Percentiles rank a stretch among this genome's conserved stretches.
Evolutionary conservation across 2,329 filamentous ascomycete genomes (phyloP).

Genomic region (Pleoardoris graminearum): DNA sequence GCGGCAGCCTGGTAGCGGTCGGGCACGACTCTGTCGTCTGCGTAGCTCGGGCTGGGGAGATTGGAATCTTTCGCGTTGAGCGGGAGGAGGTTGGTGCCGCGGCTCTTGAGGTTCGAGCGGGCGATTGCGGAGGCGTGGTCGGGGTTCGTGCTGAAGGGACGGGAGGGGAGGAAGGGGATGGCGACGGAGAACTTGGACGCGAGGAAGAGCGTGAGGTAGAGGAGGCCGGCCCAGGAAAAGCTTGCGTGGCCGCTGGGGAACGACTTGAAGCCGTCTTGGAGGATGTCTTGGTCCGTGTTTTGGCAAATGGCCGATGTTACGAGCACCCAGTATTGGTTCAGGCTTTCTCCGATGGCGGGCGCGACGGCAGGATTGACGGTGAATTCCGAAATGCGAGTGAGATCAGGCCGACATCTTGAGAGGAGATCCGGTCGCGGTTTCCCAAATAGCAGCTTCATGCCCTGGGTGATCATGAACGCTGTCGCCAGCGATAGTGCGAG

Average conservation of each 20-base stretch:
- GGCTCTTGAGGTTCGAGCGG: conserved; percentile 35
- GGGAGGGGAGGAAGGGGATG: conserved; percentile 67
- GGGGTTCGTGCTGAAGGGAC: conserved; percentile 53
- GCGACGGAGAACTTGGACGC: conserved; percentile 79
- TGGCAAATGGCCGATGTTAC: conserved; percentile 78
- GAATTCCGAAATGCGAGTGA: conserved; percentile 58
- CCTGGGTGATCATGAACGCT: conserved; percentile 80
- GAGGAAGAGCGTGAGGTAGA: conserved; percentile 86
- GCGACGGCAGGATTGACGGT: conserved; percentile 69
- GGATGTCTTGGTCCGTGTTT: conserved; percentile 61
- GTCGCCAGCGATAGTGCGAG: conserved; percentile 71
- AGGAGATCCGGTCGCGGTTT: conserved; percentile 68
- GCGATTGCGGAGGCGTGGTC: conserved; percentile 52
- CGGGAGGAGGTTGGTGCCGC: conserved; percentile 20
- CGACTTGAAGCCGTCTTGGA: conserved; percentile 81
- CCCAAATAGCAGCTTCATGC: conserved; percentile 75
- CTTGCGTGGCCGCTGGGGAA: conserved; percentile 80
- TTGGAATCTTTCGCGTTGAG: conserved; percentile 30
- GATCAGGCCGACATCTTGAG: conserved; percentile 74
- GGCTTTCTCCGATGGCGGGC: conserved; percentile 58
- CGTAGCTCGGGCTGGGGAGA: conserved; percentile 15
- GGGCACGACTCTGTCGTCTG: conserved; percentile 50
- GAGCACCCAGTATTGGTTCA: conserved; percentile 64
- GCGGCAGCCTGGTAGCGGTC: conserved; percentile 76
- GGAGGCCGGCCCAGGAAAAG: conserved; percentile 75